phyloP scores from a whole-genome alignment of 768 basidiomycete genomes.

The Tulasnella sp. region DNA sequence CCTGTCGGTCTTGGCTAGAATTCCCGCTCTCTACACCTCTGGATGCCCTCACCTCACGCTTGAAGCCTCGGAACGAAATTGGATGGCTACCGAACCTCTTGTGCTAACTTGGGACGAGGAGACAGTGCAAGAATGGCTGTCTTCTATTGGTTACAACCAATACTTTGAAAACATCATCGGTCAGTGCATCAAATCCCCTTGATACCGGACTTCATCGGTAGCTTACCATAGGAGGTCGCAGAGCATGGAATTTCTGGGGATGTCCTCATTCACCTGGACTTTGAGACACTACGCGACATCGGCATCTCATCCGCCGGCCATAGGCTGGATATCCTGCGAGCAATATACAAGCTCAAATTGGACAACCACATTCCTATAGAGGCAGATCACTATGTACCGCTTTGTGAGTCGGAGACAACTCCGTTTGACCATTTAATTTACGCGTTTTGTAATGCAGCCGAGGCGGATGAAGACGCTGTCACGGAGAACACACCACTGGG shows the following conservation, averaged over 20 bases:
- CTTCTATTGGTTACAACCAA: constrained; percentile 68
- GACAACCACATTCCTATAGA: constrained; percentile 75
- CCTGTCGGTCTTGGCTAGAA: neutral
- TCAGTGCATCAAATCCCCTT: constrained; percentile 29
- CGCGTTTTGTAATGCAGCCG: constrained; percentile 33
- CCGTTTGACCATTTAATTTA: too few species aligned
- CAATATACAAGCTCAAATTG: constrained; percentile 82
- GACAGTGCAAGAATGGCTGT: constrained; percentile 64
- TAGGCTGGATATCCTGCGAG: constrained; percentile 81
- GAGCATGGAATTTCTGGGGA: constrained; percentile 92
- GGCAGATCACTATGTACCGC: constrained; percentile 75
- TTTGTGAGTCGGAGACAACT: constrained; percentile 49
- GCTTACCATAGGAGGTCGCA: constrained; percentile 26
- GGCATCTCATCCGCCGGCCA: constrained; percentile 89
- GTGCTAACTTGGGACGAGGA: constrained; percentile 32
- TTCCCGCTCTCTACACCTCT: neutral
- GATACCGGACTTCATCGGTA: neutral
- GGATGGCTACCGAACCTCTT: neutral
- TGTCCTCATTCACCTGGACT: constrained; percentile 70
- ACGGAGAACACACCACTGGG: constrained; percentile 27
- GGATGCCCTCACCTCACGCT: neutral
- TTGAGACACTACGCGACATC: constrained; percentile 74
- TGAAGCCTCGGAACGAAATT: neutral
- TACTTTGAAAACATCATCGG: constrained; percentile 78
- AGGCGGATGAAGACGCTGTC: constrained; percentile 51